phyloP scores from a whole-genome alignment of 345 rosid species.

The Theobroma cacao region DNA sequence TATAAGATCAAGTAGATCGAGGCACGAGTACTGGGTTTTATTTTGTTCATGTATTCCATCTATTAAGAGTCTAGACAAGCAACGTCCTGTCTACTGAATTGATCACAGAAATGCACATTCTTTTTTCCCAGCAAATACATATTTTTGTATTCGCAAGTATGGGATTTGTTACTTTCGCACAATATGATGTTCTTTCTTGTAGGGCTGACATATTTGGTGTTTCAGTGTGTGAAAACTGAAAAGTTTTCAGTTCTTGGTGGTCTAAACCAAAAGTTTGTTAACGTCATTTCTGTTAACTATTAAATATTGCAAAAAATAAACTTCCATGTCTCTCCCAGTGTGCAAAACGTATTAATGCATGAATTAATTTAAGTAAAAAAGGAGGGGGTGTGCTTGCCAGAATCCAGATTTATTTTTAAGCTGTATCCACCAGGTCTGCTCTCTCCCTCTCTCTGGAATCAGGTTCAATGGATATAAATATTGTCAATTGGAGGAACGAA shows the following conservation, averaged over 20 bases:
- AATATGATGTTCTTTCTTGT: background rate
- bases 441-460: background rate
- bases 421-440: background rate
- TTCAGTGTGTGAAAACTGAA: background rate
- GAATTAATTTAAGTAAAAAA: background rate
- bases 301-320: background rate
- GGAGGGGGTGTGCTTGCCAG: background rate
- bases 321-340: background rate
- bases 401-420: background rate
- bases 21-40: background rate
- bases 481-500: background rate
- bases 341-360: too few species aligned
- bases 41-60: background rate
- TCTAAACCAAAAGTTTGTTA: background rate
- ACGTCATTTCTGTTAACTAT: background rate
- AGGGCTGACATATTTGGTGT: too few species aligned
- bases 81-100: background rate
- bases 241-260: background rate
- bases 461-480: background rate
- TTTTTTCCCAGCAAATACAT: background rate
- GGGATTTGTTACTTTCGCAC: background rate
- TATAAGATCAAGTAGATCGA: background rate
- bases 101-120: background rate
- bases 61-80: background rate
- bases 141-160: background rate